These are phyloP conservation scores for Neohortaea acidophila DNA, from an alignment of 495 filamentous ascomycete genomes.

Conservation along the genomic window DNA sequence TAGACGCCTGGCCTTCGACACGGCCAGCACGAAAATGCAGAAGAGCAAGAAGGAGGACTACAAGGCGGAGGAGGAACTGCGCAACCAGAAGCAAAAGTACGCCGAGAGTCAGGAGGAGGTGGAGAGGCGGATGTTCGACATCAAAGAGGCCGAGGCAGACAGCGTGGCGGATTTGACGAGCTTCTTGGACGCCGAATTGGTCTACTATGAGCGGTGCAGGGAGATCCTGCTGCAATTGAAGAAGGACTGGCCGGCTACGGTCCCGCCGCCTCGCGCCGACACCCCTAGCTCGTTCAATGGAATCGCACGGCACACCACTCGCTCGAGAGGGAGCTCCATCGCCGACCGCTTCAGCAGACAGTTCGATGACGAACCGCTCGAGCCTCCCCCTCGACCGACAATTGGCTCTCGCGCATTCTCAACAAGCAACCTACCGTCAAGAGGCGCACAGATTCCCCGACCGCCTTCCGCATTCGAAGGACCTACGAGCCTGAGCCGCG, in stretches of 20 bases:
- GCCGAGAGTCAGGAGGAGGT: conserved; percentile 94
- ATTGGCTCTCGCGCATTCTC: conserved; percentile 46
- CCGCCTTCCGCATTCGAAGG: conserved; percentile 11
- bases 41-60: conserved; percentile 91
- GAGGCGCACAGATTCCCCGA: background rate
- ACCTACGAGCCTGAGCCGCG: conserved; percentile 26
- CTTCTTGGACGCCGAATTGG: conserved; percentile 81
- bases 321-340: conserved; percentile 47
- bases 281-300: conserved; percentile 18
- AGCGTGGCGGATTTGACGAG: conserved; percentile 62
- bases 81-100: conserved; percentile 85
- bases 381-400: conserved; percentile 30
- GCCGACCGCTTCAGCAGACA: conserved; percentile 41
- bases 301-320: conserved; percentile 34
- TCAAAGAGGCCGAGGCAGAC: conserved; percentile 80
- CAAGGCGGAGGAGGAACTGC: conserved; percentile 81
- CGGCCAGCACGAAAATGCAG: conserved; percentile 79
- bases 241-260: conserved; percentile 46
- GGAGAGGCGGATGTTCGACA: conserved; percentile 84
- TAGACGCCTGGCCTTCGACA: conserved; percentile 80
- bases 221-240: conserved; percentile 55
- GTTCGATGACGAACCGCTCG: conserved; percentile 41
- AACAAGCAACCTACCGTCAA: no score
- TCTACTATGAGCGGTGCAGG: conserved; percentile 78
- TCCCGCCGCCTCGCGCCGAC: conserved; percentile 2